A percentile compares a stretch with the other conserved stretches of the same genome.
Evolutionary conservation across 306 rosid genomes (phyloP).

Genomic region (Pterocarpus santalinus): DNA sequence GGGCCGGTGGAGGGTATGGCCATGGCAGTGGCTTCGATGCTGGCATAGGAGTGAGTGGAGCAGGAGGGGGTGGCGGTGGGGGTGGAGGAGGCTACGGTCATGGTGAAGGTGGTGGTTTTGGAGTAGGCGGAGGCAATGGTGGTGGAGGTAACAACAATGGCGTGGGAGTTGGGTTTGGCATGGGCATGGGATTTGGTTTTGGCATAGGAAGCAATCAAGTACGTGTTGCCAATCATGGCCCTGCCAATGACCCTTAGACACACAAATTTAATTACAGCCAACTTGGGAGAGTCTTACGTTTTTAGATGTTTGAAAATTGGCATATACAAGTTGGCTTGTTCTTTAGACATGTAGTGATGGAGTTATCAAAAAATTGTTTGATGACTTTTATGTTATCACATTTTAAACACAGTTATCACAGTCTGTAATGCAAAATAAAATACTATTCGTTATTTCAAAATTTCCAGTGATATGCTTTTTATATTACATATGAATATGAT

Average conservation of each 20-base stretch:
- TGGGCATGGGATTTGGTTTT: constrained; percentile 64
- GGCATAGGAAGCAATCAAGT: constrained; percentile 50
- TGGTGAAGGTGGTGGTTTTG: constrained; percentile 52
- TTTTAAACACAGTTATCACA: neutral
- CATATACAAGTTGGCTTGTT: neutral
- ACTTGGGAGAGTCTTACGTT: no score
- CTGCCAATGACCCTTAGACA: neutral
- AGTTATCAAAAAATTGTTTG: neutral
- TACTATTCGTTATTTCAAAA: neutral
- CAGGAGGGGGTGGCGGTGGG: neutral
- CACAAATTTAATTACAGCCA: no score
- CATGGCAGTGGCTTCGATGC: constrained; percentile 59
- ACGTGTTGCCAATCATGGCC: neutral
- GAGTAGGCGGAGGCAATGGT: constrained; percentile 11
- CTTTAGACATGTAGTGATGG: neutral
- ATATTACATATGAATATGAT: no score
- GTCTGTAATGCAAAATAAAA: neutral
- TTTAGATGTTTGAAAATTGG: neutral
- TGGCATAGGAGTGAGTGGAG: constrained; percentile 42
- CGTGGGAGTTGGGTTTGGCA: constrained; percentile 60
- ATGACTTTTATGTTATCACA: neutral
- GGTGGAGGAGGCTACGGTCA: constrained; percentile 40
- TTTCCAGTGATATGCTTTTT: neutral
- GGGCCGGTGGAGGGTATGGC: constrained; percentile 48
- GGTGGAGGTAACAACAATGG: constrained; percentile 25